phyloP scores from a whole-genome alignment of 2,329 filamentous ascomycete genomes.

The Xylariaceae sp. region DNA sequence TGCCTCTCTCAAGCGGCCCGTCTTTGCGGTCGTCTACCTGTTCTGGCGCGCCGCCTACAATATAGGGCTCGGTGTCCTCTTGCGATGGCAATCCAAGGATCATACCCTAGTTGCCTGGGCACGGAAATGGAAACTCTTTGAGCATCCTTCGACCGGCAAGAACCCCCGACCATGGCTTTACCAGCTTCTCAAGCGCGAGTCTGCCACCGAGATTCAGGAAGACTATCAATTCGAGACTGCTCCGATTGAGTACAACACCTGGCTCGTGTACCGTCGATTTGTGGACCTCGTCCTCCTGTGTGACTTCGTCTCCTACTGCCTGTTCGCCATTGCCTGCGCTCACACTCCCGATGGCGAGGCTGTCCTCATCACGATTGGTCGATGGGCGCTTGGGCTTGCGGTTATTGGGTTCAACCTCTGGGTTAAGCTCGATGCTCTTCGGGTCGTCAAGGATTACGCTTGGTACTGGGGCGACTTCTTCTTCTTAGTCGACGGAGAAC shows the following conservation, averaged over 20 bases:
- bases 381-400: slow-evolving; percentile 74
- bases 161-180: slow-evolving; percentile 83
- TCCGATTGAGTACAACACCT: slow-evolving; percentile 97
- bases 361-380: slow-evolving; percentile 60
- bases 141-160: slow-evolving; percentile 71
- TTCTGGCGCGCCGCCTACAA: slow-evolving; percentile 95
- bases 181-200: slow-evolving; percentile 76
- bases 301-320: slow-evolving; percentile 94
- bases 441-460: slow-evolving; percentile 97
- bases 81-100: slow-evolving; percentile 87
- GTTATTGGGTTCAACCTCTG: slow-evolving; percentile 93
- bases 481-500: slow-evolving; percentile 93
- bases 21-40: slow-evolving; percentile 79
- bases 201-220: slow-evolving; percentile 89
- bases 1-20: slow-evolving; percentile 61
- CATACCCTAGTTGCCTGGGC: slow-evolving; percentile 84
- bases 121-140: slow-evolving; percentile 79
- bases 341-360: slow-evolving; percentile 71
- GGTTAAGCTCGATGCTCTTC: slow-evolving; percentile 96
- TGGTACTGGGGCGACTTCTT: slow-evolving; percentile 99
- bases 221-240: slow-evolving; percentile 93
- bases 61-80: slow-evolving; percentile 83
- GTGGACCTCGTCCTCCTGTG: slow-evolving; percentile 98
- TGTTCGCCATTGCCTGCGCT: slow-evolving; percentile 88
- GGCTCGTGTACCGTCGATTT: slow-evolving; percentile 91